Base-by-base conservation (phyloP, 345 rosid genomes). In the Eucalyptus pauciflora region DNA sequence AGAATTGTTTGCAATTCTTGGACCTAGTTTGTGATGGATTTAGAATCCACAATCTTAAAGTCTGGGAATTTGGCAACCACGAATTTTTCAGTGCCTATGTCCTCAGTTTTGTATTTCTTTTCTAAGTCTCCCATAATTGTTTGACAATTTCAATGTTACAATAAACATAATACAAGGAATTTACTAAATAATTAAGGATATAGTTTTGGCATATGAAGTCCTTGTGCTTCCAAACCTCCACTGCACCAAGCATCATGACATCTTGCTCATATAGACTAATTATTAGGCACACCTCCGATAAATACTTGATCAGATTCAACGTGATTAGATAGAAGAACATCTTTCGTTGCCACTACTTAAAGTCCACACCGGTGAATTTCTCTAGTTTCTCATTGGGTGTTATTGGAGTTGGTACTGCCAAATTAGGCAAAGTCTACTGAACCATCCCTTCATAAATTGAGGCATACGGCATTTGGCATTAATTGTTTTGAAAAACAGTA, bases 351-450 rank as follows among this genome's bases (percentile, higher is more conserved):
- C 29, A 56, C 27, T 56, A 8, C 29, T 56, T 56, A 56, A 56
- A 24, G 5, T 12, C 62, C 62, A 56, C 29, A 56, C 1, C 1
- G 1, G 3, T 24, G 13, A 56, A 56, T 56, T 56, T 56, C 13
- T 56, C 6, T 24, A 0, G 3, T 56, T 24, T 56, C 62, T 24
- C 13, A 22, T 56, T 56, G 4, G 29, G 62, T 24, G 13, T 56
- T 56, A 56, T 1, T 24, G 1, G 62, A 56, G 62, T 56, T 4
- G 3, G 13, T 56, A 56, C 6, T 0, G 1, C 13, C 3, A 1
- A 56, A 56, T 56, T 4, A 56, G 62, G 13, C 62, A 24, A 56
- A 22, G 29, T 16, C 29, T 24, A 52, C 0, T 56, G 1, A 56
- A 24, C 62, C 3, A 24, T 56, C 62, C 29, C 62, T 24, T 6